Percentiles rank a stretch among this genome's conserved stretches.
Evolutionary conservation across 78 protist species (phyloP).

Genomic region (Mastigamoeba balamuthi): DNA sequence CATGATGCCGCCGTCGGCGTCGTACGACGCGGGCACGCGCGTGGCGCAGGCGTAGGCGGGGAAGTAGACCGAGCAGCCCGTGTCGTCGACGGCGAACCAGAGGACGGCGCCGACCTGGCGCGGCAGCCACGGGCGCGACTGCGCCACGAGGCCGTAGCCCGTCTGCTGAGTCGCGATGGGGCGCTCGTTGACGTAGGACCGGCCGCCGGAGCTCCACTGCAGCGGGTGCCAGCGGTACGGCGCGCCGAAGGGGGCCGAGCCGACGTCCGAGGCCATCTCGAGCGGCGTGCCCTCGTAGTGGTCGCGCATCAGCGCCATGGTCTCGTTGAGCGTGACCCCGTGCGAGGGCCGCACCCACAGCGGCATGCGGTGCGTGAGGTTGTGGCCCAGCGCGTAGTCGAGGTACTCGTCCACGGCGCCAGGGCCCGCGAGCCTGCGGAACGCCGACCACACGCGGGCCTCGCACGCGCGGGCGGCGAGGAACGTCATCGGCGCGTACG

Average conservation of each 20-base stretch:
- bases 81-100: constrained; percentile 24
- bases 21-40: neutral
- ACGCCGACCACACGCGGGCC: constrained; percentile 13
- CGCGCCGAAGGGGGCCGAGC: no score
- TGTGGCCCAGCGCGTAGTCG: constrained; percentile 1
- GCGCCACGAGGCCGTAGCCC: constrained; percentile 19
- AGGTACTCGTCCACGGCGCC: neutral
- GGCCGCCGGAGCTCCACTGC: neutral
- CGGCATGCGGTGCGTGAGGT: constrained; percentile 21
- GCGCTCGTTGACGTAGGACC: constrained; percentile 20
- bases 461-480: constrained; percentile 8
- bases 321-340: neutral
- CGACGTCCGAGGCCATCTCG: neutral
- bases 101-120: neutral
- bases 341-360: neutral
- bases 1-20: neutral
- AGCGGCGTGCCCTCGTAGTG: no score
- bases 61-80: constrained; percentile 1
- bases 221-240: constrained; percentile 26
- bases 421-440: neutral
- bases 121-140: constrained; percentile 4
- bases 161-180: constrained; percentile 18
- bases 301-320: constrained; percentile 9
- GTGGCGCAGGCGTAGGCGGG: constrained; percentile 2
- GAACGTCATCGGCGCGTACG: constrained; percentile 8